Evolutionary conservation across 805 yeast genomes (phyloP).

Genomic region (Ogataea henricii): DNA sequence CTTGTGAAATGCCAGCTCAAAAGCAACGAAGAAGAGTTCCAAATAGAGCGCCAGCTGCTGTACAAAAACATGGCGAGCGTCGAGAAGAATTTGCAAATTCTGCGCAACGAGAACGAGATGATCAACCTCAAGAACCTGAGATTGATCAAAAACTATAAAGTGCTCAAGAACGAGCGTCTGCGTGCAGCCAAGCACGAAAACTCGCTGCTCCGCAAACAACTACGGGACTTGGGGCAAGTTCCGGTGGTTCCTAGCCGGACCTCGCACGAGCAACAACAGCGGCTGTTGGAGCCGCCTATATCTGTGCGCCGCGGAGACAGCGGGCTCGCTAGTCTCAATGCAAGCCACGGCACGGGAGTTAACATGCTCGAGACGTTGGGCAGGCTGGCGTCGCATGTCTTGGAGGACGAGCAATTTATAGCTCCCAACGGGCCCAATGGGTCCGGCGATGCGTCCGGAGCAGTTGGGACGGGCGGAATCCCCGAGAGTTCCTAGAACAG

Average conservation of each 20-base stretch:
- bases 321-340: neutral
- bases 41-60: constrained; percentile 35
- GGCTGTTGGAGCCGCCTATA: constrained; percentile 3
- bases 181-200: constrained; percentile 33
- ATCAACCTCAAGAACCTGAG: constrained; percentile 34
- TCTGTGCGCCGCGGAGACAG: neutral
- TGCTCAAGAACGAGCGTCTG: constrained; percentile 33
- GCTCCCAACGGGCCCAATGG: neutral
- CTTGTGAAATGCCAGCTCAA: constrained; percentile 32
- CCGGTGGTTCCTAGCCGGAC: constrained; percentile 3
- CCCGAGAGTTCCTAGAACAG: neutral
- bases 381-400: constrained; percentile 36
- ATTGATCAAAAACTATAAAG: constrained; percentile 34
- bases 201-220: constrained; percentile 26
- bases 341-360: constrained; percentile 8
- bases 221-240: constrained; percentile 17
- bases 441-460: too few relatives aligned
- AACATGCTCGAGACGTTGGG: constrained; percentile 39
- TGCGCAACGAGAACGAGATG: constrained; percentile 33
- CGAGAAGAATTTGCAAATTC: constrained; percentile 29
- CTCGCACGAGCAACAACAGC: neutral
- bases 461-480: neutral
- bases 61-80: constrained; percentile 30
- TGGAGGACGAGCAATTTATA: constrained; percentile 31
- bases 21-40: constrained; percentile 30